phyloP scores from a whole-genome alignment of 2,329 filamentous ascomycete genomes.

The Fusarium foetens region DNA sequence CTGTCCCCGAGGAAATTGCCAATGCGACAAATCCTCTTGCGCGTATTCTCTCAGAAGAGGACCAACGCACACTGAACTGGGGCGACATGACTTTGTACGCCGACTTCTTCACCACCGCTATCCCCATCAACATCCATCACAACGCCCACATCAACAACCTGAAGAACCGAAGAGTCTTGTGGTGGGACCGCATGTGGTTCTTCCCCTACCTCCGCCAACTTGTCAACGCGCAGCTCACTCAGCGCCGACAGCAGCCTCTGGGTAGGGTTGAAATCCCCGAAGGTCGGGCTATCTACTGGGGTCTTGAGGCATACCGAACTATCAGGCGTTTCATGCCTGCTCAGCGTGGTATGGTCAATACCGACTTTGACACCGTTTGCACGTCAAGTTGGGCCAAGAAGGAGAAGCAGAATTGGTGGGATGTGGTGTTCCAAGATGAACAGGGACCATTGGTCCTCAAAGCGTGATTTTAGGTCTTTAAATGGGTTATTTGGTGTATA shows the following conservation, averaged over 20 bases:
- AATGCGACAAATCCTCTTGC: slow-evolving; percentile 17
- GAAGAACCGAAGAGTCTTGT: slow-evolving; percentile 26
- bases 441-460: slow-evolving; percentile 4
- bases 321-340: slow-evolving; percentile 21
- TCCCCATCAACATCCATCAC: slow-evolving; percentile 39
- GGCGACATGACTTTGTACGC: slow-evolving; percentile 38
- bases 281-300: slow-evolving; percentile 27
- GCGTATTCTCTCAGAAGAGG: not conserved
- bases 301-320: slow-evolving; percentile 19
- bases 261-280: not conserved
- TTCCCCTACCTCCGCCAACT: slow-evolving; percentile 34
- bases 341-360: not conserved
- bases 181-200: slow-evolving; percentile 40
- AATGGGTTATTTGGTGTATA: not conserved
- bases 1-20: slow-evolving; percentile 27
- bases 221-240: slow-evolving; percentile 14
- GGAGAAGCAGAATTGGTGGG: slow-evolving; percentile 27
- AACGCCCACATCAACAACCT: slow-evolving; percentile 35
- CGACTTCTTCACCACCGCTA: slow-evolving; percentile 36
- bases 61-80: slow-evolving; percentile 20
- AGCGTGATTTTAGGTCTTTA: slow-evolving; percentile 1
- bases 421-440: slow-evolving; percentile 17
- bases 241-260: slow-evolving; percentile 15
- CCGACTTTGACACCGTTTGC: slow-evolving; percentile 9
- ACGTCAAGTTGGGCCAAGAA: slow-evolving; percentile 20